Base-by-base conservation (phyloP, 768 basidiomycete genomes). In the Lactarius akahatsu region DNA sequence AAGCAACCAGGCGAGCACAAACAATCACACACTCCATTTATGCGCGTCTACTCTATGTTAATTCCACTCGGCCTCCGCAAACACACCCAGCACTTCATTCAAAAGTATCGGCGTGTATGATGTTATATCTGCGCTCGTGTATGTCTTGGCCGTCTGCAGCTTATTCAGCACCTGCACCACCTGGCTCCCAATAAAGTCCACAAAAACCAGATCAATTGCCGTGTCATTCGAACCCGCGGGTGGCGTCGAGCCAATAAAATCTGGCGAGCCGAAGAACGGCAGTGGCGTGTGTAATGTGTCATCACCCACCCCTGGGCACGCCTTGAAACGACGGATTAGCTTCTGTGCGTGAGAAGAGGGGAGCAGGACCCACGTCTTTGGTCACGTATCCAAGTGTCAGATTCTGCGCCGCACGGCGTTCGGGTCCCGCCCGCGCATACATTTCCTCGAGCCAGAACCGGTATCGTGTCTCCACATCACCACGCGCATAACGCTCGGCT, bases 311-410 rank as follows among this genome's bases (percentile, higher is more conserved):
- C 87, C 89, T 2, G 90, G 87, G 73, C 92, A 92, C 2, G 83
- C 77, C 89, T 86, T 26, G 11, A 20, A 13, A 20, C 15, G 54
- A 52, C 32, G 32, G 18, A 20, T 34, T 1, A 30, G 32, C 36
- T 26, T 30, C 7, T 30, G 26, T 59, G 13, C 50, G 47, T 57
- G 38, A 57, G 56, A n/a, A 18, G 40, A 26, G 9, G 16, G 18
- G 54, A 40, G 54, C 8, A 10, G 11, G 18, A 74, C 86, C 72
- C 69, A 88, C 86, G 73, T 91, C 90, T 1, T 75, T 71, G 5
- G 91, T 92, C 28, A 92, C 90, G 72, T 92, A 92, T 67, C 92
- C 91, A 23, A 87, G 75, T 0, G 89, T 90, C 72, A 86, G 74
- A 65, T 87, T 83, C 23, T 57, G 43, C n/a, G 81, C 77, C 1